phyloP scores from a whole-genome alignment of 169 alveolate genomes.

The Plasmodium inui region DNA sequence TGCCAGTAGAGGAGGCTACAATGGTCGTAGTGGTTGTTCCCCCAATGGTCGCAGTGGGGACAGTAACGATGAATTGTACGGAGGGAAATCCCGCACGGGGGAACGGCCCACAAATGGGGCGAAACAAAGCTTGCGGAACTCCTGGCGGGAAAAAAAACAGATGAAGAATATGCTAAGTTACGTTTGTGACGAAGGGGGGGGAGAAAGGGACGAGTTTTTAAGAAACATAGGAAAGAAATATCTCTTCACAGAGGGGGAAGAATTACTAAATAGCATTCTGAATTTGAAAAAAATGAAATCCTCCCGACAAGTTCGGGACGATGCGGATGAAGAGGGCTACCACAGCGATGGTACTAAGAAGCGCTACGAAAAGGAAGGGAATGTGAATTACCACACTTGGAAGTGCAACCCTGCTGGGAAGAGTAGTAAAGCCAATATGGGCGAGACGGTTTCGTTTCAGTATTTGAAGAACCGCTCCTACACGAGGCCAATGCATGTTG shows the following conservation, averaged over 20 bases:
- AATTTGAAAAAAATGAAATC: conserved; percentile 5
- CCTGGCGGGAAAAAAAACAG: not conserved
- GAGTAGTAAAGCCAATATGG: not conserved
- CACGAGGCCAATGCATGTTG: conserved; percentile 62
- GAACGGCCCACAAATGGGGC: not conserved
- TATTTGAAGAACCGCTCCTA: conserved; percentile 38
- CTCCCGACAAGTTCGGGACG: not conserved
- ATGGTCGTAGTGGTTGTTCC: not conserved
- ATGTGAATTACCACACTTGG: not conserved
- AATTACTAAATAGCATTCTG: conserved; percentile 17
- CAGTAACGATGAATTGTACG: not conserved
- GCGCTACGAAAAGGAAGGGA: not conserved
- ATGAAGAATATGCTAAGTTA: not conserved
- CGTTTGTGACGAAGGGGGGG: not conserved
- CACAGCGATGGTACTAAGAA: not conserved
- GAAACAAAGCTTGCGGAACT: not conserved
- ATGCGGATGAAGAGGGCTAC: not conserved
- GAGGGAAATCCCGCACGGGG: not conserved
- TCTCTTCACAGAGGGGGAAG: not conserved
- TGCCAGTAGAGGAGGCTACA: not conserved
- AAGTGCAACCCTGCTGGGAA: not conserved
- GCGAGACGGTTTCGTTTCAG: not conserved
- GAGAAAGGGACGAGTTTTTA: not conserved
- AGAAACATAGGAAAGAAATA: conserved; percentile 2
- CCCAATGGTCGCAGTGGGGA: not conserved